These are phyloP conservation scores for Hygrophoropsis aurantiaca DNA, from an alignment of 768 basidiomycete genomes.

Conservation along the genomic window DNA sequence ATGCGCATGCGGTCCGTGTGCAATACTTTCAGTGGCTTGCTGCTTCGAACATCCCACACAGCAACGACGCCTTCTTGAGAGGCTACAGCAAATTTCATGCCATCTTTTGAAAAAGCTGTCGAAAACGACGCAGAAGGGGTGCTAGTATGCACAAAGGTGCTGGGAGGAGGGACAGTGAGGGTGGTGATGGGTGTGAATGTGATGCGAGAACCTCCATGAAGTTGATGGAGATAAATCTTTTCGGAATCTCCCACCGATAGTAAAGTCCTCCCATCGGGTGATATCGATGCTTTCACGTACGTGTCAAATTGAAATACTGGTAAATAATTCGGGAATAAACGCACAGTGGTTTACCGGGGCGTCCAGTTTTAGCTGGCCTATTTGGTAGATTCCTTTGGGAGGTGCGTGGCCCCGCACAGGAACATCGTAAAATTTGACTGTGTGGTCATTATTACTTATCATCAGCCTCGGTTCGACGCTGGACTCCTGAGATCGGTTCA, in stretches of 20 bases:
- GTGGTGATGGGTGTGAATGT: conserved; percentile 66
- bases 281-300: conserved; percentile 68
- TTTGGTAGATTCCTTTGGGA: conserved; percentile 44
- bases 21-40: conserved; percentile 67
- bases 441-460: conserved; percentile 85
- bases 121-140: conserved; percentile 73
- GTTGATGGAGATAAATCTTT: conserved; percentile 78
- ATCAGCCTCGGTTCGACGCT: conserved; percentile 74
- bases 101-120: conserved; percentile 74
- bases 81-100: conserved; percentile 78
- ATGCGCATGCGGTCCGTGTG: conserved; percentile 48
- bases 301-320: conserved; percentile 10
- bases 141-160: conserved; percentile 38
- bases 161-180: conserved; percentile 64
- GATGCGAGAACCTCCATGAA: conserved; percentile 62
- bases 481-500: conserved; percentile 60
- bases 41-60: conserved; percentile 81
- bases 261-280: conserved; percentile 83
- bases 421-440: conserved; percentile 79
- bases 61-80: conserved; percentile 80
- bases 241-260: conserved; percentile 91
- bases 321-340: conserved; percentile 25
- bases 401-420: conserved; percentile 48
- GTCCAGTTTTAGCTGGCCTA: conserved; percentile 55
- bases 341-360: conserved; percentile 82